Evolutionary conservation across 148 eudicot species (phyloP).

Genomic region (Salicornia ramosissima): DNA sequence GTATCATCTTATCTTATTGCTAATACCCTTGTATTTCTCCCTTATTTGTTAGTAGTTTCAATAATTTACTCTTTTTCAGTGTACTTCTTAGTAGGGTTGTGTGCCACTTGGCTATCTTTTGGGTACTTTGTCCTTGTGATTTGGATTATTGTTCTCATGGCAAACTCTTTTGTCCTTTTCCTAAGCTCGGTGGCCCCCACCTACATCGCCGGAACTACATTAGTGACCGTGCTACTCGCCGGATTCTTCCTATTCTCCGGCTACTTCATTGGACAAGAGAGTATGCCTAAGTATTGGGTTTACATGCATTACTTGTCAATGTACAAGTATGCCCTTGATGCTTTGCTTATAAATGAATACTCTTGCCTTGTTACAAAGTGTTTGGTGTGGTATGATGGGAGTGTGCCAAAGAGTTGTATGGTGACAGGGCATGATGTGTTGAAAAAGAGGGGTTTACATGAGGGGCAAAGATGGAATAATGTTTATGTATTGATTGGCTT

Average conservation of each 20-base stretch:
- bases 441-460: conserved; percentile 66
- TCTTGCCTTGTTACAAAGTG: conserved; percentile 65
- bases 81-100: conserved; percentile 79
- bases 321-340: conserved; percentile 92
- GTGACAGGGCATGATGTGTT: conserved; percentile 72
- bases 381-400: conserved; percentile 71
- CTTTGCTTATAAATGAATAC: conserved; percentile 77
- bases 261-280: conserved; percentile 71
- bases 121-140: conserved; percentile 68
- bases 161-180: conserved; percentile 83
- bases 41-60: conserved; percentile 62
- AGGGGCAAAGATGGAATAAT: conserved; percentile 73
- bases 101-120: conserved; percentile 67
- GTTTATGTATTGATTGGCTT: conserved; percentile 69
- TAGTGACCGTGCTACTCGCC: conserved; percentile 60
- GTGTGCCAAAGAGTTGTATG: conserved; percentile 48
- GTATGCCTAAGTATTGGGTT: conserved; percentile 77
- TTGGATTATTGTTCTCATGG: conserved; percentile 71
- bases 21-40: conserved; percentile 77
- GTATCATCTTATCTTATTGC: conserved; percentile 74
- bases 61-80: conserved; percentile 60
- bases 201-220: conserved; percentile 78
- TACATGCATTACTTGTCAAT: conserved; percentile 84
- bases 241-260: conserved; percentile 90
- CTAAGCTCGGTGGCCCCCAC: conserved; percentile 85